Evolutionary conservation across 306 rosid species (phyloP), one percentile per base, ranked within the genome.

Genomic region (Carpinus viminea): DNA sequence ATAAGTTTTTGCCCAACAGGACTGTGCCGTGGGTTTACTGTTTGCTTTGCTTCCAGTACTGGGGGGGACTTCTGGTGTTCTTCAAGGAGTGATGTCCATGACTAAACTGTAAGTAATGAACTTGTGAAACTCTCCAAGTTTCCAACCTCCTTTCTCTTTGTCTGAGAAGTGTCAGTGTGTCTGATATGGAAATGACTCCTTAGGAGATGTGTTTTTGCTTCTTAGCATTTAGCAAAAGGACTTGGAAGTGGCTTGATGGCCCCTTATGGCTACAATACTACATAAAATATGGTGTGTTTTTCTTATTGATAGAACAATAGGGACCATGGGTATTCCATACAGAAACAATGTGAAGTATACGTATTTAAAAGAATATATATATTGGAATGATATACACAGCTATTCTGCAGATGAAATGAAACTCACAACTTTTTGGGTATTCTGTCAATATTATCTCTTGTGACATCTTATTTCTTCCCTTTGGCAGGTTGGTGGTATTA

Each of bases 21-120:
- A 81, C 73, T 86, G 87, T 82, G 87, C 90, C 74, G 80, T 80
- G 76, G 86, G 88, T 74, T 80, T 87, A 81, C 85, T 84, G 73
- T 82, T 91, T 85, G 88, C 99, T 26, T 77, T 95, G 88, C 92
- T 95, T 84, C 99, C 99, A 8, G 88, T 95, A 78, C 87, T 93
- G 69, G 99, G 97, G 65, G 99, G 97, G 54, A 91, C 96, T 62
- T 93, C 98, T 68, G 99, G 99, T 64, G 87, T 95, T 85, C 91
- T 95, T 83, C 94, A 93, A 79, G 99, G 99, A 85, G 88, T 95
- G 54, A 83, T 93, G 79, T 95, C 96, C 89, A 93, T 95, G 99
- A 86, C 89, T 72, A 91, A 90, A 89, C 90, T 91, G 98, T 95
- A 88, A 89, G 98, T 86, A 74, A 64, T 72, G 31, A 61, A 75